Evolutionary conservation across 495 filamentous ascomycete species (phyloP).

Genomic region (Opeltia flavorubescens): DNA sequence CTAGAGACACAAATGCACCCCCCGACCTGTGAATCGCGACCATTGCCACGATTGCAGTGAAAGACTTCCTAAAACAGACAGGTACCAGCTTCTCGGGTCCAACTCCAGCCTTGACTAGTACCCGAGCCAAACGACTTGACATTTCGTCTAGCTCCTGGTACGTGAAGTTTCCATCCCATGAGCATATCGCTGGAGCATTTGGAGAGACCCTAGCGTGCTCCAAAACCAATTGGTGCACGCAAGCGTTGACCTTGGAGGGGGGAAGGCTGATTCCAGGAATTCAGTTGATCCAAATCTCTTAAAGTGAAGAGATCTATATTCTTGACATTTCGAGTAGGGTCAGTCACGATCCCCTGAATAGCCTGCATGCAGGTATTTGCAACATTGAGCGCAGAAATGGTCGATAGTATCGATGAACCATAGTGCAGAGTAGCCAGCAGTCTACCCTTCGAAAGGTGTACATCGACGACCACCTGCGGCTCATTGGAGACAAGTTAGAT

Average conservation of each 20-base stretch:
- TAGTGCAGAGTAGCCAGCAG: conserved; percentile 7
- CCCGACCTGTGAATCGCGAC: conserved; percentile 46
- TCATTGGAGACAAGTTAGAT: not conserved
- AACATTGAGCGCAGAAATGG: conserved; percentile 9
- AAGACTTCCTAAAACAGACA: conserved; percentile 42
- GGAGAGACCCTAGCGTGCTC: conserved; percentile 9
- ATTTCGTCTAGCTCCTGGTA: conserved; percentile 22
- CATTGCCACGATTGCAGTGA: conserved; percentile 38
- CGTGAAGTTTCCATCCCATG: conserved; percentile 26
- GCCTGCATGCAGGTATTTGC: not conserved
- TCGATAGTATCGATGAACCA: conserved; percentile 4
- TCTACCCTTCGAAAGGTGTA: not conserved
- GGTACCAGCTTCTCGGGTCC: conserved; percentile 35
- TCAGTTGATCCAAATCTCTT: conserved; percentile 20
- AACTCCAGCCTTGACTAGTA: conserved; percentile 31
- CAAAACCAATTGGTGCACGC: conserved; percentile 18
- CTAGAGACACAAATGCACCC: conserved; percentile 42
- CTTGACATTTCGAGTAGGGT: not conserved
- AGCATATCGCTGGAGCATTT: conserved; percentile 18
- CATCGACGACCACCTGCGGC: conserved; percentile 2
- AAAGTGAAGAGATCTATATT: conserved; percentile 6
- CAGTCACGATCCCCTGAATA: conserved; percentile 2
- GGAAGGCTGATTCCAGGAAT: conserved; percentile 15
- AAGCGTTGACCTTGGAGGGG: conserved; percentile 11
- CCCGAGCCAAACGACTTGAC: conserved; percentile 13